phyloP scores from a whole-genome alignment of 352 stramenopile genomes.

The Globisporangium solare region DNA sequence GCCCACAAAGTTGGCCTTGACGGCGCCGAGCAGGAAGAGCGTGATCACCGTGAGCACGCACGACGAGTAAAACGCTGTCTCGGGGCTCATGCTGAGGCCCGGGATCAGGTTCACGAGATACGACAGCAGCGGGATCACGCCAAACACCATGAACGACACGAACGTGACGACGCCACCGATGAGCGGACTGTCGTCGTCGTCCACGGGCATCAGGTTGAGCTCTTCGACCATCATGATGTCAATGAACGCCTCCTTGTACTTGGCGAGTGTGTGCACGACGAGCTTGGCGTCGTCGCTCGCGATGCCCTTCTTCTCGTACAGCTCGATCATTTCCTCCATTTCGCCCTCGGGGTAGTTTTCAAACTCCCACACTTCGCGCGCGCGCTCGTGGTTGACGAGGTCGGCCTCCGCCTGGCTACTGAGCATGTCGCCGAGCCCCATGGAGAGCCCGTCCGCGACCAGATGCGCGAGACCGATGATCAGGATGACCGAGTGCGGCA shows the following conservation, averaged over 20 bases:
- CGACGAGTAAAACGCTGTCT: slow-evolving; percentile 88
- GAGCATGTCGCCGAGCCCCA: slow-evolving; percentile 95
- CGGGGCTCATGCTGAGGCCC: slow-evolving; percentile 45
- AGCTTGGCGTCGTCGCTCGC: slow-evolving; percentile 84
- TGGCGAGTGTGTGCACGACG: slow-evolving; percentile 92
- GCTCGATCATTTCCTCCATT: slow-evolving; percentile 96
- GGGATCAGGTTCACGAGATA: slow-evolving; percentile 90
- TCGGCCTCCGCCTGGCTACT: slow-evolving; percentile 92
- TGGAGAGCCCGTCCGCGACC: slow-evolving; percentile 92
- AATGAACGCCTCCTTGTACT: slow-evolving; percentile 97
- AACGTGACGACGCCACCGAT: slow-evolving; percentile 88
- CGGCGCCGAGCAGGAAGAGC: slow-evolving; percentile 91
- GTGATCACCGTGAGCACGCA: slow-evolving; percentile 92
- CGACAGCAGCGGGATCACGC: slow-evolving; percentile 90
- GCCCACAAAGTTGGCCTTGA: slow-evolving; percentile 87
- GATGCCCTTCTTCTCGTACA: slow-evolving; percentile 93
- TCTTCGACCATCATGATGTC: slow-evolving; percentile 98
- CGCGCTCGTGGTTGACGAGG: slow-evolving; percentile 91
- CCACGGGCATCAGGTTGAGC: slow-evolving; percentile 92
- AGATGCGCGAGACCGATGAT: slow-evolving; percentile 94
- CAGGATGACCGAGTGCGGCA: slow-evolving; percentile 90
- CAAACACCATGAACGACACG: slow-evolving; percentile 88
- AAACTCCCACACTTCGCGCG: slow-evolving; percentile 93
- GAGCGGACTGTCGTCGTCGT: slow-evolving; percentile 88
- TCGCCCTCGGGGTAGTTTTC: slow-evolving; percentile 95